A percentile compares a stretch with the other conserved stretches of the same genome.
These are phyloP conservation scores for Phaffomyces opuntiae DNA, from an alignment of 805 yeast genomes.

Conservation along the genomic window DNA sequence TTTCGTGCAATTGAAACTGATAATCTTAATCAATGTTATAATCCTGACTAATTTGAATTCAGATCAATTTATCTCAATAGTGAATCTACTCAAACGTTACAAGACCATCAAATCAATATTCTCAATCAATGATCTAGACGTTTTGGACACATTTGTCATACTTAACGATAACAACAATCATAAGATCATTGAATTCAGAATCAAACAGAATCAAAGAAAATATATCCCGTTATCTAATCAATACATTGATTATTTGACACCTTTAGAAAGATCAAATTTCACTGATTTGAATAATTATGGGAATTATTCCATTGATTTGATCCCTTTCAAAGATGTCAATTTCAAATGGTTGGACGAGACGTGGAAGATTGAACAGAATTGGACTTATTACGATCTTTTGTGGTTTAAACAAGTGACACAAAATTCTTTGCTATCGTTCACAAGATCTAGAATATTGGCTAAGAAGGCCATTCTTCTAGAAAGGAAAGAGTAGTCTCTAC, in stretches of 20 bases:
- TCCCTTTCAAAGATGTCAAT: constrained; percentile 38
- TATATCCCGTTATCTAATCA: neutral
- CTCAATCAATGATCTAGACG: constrained; percentile 1
- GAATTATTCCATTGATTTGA: constrained; percentile 32
- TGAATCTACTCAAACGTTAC: constrained; percentile 1
- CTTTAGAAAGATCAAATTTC: constrained; percentile 44
- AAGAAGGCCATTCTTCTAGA: constrained; percentile 34
- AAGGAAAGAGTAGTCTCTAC: neutral
- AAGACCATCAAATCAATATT: constrained; percentile 4
- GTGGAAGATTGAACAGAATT: constrained; percentile 44
- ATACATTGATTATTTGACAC: constrained; percentile 41
- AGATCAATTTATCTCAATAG: constrained; percentile 3
- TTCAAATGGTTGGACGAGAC: constrained; percentile 54
- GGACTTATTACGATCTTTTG: constrained; percentile 46
- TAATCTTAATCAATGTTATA: constrained; percentile 1
- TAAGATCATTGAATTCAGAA: constrained; percentile 42
- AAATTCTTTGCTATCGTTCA: constrained; percentile 44
- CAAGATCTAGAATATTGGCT: constrained; percentile 45
- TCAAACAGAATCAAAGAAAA: constrained; percentile 52
- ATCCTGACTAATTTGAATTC: constrained; percentile 5
- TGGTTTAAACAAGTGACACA: constrained; percentile 37
- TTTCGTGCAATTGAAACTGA: neutral
- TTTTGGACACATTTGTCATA: constrained; percentile 1
- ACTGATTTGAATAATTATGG: constrained; percentile 32
- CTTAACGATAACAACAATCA: constrained; percentile 6